phyloP scores from a whole-genome alignment of 1,284 basidiomycete species.

The Lignosus rhinocerotis region DNA sequence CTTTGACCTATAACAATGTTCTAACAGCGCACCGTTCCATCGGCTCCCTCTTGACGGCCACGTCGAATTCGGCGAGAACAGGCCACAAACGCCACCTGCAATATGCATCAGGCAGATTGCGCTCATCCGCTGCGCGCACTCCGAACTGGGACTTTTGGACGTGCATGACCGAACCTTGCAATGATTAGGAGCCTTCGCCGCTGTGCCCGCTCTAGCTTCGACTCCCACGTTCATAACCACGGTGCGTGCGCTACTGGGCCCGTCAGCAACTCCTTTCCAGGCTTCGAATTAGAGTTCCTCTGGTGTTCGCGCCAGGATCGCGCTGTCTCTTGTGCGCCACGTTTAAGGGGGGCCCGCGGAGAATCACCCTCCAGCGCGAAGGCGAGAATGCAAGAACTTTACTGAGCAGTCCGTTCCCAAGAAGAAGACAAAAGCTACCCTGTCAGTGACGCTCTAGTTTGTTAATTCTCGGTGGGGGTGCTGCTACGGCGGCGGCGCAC shows the following conservation, averaged over 20 bases:
- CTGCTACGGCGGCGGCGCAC: not conserved
- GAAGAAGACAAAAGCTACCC: not conserved
- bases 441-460: not conserved
- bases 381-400: too few relatives aligned
- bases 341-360: too few relatives aligned
- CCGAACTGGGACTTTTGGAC: not conserved
- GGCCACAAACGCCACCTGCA: too few relatives aligned
- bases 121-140: not conserved
- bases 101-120: too few relatives aligned
- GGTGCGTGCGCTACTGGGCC: not conserved
- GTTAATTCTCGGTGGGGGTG: not conserved
- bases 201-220: not conserved
- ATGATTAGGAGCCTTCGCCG: not conserved
- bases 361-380: too few relatives aligned
- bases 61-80: too few relatives aligned
- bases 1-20: too few relatives aligned
- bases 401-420: too few relatives aligned
- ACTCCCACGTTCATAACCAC: constrained; percentile 13
- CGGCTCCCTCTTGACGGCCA: too few relatives aligned
- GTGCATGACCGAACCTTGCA: not conserved
- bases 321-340: not conserved
- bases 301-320: not conserved
- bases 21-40: too few relatives aligned
- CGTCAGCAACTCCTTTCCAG: not conserved
- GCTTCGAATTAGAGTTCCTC: not conserved